phyloP scores from a whole-genome alignment of 2,329 filamentous ascomycete genomes.

The Fusarium kyushuense region DNA sequence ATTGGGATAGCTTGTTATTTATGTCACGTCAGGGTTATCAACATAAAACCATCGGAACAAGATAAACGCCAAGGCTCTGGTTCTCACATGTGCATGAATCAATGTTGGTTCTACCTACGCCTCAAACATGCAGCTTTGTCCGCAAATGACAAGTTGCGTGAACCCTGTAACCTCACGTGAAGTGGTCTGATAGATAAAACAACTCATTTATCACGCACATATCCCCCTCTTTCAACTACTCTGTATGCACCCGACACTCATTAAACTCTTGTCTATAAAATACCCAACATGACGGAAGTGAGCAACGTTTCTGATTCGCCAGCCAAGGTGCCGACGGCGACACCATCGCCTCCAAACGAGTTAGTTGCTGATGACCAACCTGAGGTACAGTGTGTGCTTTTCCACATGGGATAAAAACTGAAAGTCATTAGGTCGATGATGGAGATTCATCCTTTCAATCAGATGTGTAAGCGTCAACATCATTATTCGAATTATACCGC shows the following conservation, averaged over 20 bases:
- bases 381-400: not conserved
- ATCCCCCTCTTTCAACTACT: not conserved
- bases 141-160: not conserved
- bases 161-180: not conserved
- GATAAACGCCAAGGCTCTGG: not conserved
- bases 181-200: not conserved
- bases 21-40: too few species aligned
- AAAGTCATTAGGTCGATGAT: not conserved
- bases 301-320: not conserved
- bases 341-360: not conserved
- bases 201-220: not conserved
- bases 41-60: too few species aligned
- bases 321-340: not conserved
- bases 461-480: not conserved
- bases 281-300: not conserved
- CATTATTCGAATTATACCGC: too few species aligned
- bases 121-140: not conserved
- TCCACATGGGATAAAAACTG: accelerated
- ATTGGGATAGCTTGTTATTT: too few species aligned
- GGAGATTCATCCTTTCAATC: conserved; percentile 3
- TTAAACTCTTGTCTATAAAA: not conserved
- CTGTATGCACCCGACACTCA: not conserved
- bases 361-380: not conserved
- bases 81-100: not conserved
- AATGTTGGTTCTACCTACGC: not conserved